phyloP scores from a whole-genome alignment of 768 basidiomycete species.

The Mycena alexandri region DNA sequence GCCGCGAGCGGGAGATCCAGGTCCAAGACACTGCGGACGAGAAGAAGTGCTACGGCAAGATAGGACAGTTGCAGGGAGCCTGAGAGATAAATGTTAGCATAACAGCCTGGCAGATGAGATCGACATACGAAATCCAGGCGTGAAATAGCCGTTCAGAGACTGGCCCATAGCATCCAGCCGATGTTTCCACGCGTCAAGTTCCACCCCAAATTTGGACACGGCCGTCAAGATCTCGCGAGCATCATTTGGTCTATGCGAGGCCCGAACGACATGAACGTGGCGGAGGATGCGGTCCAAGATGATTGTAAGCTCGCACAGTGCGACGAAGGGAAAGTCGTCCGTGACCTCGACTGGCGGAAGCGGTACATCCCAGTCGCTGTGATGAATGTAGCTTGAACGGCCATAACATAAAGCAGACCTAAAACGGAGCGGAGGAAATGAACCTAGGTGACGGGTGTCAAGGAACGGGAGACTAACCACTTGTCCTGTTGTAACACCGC shows the following conservation, averaged over 20 bases:
- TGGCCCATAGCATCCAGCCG: slow-evolving; percentile 36
- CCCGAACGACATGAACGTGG: slow-evolving; percentile 31
- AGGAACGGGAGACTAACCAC: slow-evolving; percentile 20
- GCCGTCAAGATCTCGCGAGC: slow-evolving; percentile 29
- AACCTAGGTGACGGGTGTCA: too few relatives aligned
- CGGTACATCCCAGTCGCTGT: slow-evolving; percentile 37
- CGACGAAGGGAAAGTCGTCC: slow-evolving; percentile 32
- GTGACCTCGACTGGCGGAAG: slow-evolving; percentile 32
- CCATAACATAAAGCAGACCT: slow-evolving; percentile 38
- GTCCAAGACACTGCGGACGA: slow-evolving; percentile 36
- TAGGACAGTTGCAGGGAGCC: slow-evolving; percentile 37
- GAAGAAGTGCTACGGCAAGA: slow-evolving; percentile 35
- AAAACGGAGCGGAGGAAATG: too few relatives aligned
- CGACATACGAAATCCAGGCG: slow-evolving; percentile 36
- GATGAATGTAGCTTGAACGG: slow-evolving; percentile 36
- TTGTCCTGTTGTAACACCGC: slow-evolving; percentile 38
- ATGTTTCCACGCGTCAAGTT: slow-evolving; percentile 38
- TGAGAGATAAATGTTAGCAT: slow-evolving; percentile 7
- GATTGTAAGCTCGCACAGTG: slow-evolving; percentile 36
- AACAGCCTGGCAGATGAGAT: neutral
- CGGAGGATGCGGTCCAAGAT: slow-evolving; percentile 35
- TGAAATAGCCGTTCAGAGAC: slow-evolving; percentile 34
- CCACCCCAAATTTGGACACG: slow-evolving; percentile 35
- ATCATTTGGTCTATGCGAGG: slow-evolving; percentile 28
- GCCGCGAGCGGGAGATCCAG: slow-evolving; percentile 33